phyloP scores from a whole-genome alignment of 2,329 filamentous ascomycete genomes.

The Fragosphaeria purpurea region DNA sequence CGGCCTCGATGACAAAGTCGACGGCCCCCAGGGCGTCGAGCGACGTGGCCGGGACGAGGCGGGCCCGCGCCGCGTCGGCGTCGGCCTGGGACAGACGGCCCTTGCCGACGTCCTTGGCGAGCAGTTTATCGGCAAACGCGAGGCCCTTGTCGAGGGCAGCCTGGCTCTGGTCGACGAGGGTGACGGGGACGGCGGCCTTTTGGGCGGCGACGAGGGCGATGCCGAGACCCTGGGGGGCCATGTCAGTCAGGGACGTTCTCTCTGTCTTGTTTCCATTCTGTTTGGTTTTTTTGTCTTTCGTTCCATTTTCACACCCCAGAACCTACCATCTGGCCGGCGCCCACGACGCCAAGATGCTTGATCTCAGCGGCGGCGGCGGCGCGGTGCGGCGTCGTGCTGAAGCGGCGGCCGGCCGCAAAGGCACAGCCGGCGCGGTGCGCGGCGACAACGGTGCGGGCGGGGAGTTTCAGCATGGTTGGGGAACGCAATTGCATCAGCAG shows the following conservation, averaged over 20 bases:
- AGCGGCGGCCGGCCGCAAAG: conserved; percentile 25
- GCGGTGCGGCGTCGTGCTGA: conserved; percentile 57
- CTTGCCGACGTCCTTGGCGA: conserved; percentile 88
- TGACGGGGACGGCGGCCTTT: conserved; percentile 74
- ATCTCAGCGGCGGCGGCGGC: conserved; percentile 57
- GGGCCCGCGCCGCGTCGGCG: conserved; percentile 60
- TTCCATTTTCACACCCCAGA: neutral
- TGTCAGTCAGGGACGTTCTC: too few relatives aligned
- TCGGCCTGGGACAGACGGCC: conserved; percentile 73
- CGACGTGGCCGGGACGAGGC: conserved; percentile 59
- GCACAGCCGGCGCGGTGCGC: neutral
- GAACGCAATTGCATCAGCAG: too few relatives aligned
- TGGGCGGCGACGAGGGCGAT: conserved; percentile 91
- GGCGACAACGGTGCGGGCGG: conserved; percentile 5
- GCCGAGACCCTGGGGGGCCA: conserved; percentile 61
- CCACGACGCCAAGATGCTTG: conserved; percentile 81
- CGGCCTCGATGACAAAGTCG: conserved; percentile 96
- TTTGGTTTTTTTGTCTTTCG: too few relatives aligned
- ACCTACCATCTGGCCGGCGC: conserved; percentile 89
- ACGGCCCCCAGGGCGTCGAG: conserved; percentile 71
- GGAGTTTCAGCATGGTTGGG: conserved; percentile 4
- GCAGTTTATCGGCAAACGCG: conserved; percentile 86
- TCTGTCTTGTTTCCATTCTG: too few relatives aligned
- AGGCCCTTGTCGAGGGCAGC: conserved; percentile 80
- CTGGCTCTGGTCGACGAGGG: conserved; percentile 74